Base-by-base conservation (phyloP, 164 flowering plant genomes). In the Aristolochia contorta region DNA sequence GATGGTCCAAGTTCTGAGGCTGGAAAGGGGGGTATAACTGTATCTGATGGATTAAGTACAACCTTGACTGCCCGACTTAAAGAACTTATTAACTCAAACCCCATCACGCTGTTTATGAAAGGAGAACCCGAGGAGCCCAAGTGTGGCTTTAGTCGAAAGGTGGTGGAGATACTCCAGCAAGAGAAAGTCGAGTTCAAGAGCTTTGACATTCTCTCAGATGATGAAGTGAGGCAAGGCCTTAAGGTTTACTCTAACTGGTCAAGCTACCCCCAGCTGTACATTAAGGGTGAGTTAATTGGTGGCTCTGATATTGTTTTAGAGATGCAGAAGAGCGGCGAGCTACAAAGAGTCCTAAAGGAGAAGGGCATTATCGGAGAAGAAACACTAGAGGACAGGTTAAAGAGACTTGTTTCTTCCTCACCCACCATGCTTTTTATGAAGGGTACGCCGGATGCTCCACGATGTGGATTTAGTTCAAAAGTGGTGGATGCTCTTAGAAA, bases 171-270 rank as follows among this genome's bases (percentile, higher is more conserved):
- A 41, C 92, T 93, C 60, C 58, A 49, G 43, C 83, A 81, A 61
- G 97, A 90, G 76, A 86, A 84, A 47, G 82, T 87, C 32, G 76
- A 72, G 4, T 87, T 93, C 59, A 65, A 63, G 60, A 85, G 82
- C 67, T 93, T 86, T 60, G 90, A 93, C 68, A 81, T 89, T 43
- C 91, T 93, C 32, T 47, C 86, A 6, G 96, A 93, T 48, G 92
- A 87, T 22, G 96, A 86, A 69, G 92, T 90, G 16, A 85, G 97
- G 19, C 96, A 87, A 76, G 97, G 97, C 37, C 90, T 93, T 7
- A 93, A 90, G 71, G 87, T 83, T 32, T 81, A 77, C 59, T 87
- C 98, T 6, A 93, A 93, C 68, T 93, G 98, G 98, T 90, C 98
- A 24, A 90, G 96, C 69, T 93, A 81, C 60, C 98, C 98, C 16